Evolutionary conservation across 345 rosid genomes (phyloP).

Genomic region (Murraya koenigii): DNA sequence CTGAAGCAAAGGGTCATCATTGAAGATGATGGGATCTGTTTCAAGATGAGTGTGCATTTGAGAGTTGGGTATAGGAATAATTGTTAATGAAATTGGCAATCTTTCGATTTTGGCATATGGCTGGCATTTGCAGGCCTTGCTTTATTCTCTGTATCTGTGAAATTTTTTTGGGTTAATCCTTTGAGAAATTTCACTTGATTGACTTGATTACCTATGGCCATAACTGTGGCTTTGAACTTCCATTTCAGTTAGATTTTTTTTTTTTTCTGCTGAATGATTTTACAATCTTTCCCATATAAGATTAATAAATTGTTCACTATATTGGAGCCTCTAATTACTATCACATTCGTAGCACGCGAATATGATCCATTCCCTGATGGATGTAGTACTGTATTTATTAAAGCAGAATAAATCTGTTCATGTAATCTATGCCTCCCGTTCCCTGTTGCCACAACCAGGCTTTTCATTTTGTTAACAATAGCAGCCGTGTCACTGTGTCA

Average conservation of each 20-base stretch:
- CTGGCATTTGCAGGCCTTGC: constrained; percentile 18
- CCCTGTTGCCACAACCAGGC: too few species aligned
- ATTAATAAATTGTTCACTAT: constrained; percentile 1
- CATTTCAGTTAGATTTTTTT: constrained; percentile 2
- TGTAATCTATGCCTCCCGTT: not conserved
- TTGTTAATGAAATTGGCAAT: constrained; percentile 15
- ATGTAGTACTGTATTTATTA: not conserved
- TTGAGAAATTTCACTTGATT: constrained; percentile 3
- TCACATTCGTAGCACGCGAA: not conserved
- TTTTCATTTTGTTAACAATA: too few species aligned
- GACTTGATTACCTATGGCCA: not conserved
- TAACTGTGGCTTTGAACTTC: not conserved
- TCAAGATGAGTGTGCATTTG: constrained; percentile 9
- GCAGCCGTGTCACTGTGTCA: not conserved
- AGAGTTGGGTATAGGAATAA: constrained; percentile 32
- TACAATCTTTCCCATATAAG: constrained; percentile 6
- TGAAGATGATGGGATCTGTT: constrained; percentile 25
- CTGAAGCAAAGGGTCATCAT: constrained; percentile 61
- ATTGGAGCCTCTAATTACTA: not conserved
- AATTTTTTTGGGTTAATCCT: constrained; percentile 1
- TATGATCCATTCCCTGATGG: not conserved
- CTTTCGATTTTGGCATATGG: constrained; percentile 18
- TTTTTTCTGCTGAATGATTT: constrained; percentile 6
- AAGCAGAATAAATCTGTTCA: not conserved
- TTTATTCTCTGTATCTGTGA: not conserved